Evolutionary conservation across 2,329 filamentous ascomycete species (phyloP).

Genomic region (Nakataea oryzae): DNA sequence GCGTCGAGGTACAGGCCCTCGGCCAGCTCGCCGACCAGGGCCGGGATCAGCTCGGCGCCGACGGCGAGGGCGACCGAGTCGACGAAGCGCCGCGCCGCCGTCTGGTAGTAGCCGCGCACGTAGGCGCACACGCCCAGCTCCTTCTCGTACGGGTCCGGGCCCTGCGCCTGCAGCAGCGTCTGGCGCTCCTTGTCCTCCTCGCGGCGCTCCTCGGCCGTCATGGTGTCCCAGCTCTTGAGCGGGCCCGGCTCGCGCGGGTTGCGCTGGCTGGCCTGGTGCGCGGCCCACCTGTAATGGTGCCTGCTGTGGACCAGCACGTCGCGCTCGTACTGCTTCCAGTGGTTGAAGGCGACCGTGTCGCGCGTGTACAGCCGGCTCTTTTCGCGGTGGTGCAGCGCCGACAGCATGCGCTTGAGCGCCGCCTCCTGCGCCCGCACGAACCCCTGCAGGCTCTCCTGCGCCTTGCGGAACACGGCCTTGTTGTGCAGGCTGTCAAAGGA

Average conservation of each 20-base stretch:
- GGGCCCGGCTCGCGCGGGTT: slow-evolving; percentile 15
- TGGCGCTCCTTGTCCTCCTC: slow-evolving; percentile 32
- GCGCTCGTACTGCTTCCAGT: slow-evolving; percentile 32
- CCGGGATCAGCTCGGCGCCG: slow-evolving; percentile 36
- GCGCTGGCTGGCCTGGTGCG: slow-evolving; percentile 19
- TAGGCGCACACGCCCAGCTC: slow-evolving; percentile 55
- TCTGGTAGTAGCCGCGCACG: slow-evolving; percentile 58
- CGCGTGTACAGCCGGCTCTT: slow-evolving; percentile 46
- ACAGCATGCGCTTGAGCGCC: slow-evolving; percentile 25
- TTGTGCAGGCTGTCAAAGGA: slow-evolving; percentile 37
- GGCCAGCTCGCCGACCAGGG: slow-evolving; percentile 18
- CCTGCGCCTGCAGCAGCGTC: slow-evolving; percentile 39
- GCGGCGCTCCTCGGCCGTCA: slow-evolving; percentile 36
- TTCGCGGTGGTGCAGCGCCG: slow-evolving; percentile 41
- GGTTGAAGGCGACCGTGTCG: slow-evolving; percentile 35
- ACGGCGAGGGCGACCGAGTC: slow-evolving; percentile 41
- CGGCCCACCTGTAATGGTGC: slow-evolving; percentile 36
- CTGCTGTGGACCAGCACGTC: slow-evolving; percentile 33
- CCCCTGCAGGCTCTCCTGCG: slow-evolving; percentile 26
- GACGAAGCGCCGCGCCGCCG: slow-evolving; percentile 53
- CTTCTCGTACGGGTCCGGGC: slow-evolving; percentile 43
- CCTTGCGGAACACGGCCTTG: slow-evolving; percentile 37
- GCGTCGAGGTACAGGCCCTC: slow-evolving; percentile 27
- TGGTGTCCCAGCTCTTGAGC: slow-evolving; percentile 27
- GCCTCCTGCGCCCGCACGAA: slow-evolving; percentile 31